Evolutionary conservation across 768 basidiomycete species (phyloP).

Genomic region (Glaciozyma martinii): DNA sequence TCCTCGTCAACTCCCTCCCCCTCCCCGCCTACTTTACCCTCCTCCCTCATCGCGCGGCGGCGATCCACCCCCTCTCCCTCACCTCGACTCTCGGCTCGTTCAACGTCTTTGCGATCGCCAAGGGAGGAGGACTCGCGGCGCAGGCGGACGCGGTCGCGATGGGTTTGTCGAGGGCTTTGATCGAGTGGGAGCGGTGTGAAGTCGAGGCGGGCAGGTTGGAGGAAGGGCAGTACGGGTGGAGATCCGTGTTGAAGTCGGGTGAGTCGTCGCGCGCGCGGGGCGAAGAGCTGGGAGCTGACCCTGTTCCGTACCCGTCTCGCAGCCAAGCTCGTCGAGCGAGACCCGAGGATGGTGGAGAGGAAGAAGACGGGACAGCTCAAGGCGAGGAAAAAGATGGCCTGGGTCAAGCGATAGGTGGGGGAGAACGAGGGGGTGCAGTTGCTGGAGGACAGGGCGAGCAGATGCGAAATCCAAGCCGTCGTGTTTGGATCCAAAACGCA

Average conservation of each 20-base stretch:
- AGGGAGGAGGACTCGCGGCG: conserved; percentile 83
- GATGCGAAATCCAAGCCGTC: not conserved
- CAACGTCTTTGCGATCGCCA: conserved; percentile 60
- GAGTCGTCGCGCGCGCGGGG: no score
- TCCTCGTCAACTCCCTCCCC: conserved; percentile 78
- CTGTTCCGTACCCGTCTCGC: conserved; percentile 5
- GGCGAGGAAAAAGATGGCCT: conserved; percentile 86
- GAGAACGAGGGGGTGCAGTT: no score
- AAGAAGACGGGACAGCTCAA: conserved; percentile 92
- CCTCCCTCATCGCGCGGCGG: conserved; percentile 65
- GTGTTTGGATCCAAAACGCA: no score
- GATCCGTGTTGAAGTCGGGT: conserved; percentile 65
- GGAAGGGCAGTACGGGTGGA: conserved; percentile 60
- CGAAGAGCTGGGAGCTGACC: conserved; percentile 3
- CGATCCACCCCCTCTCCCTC: conserved; percentile 66
- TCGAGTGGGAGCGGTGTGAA: conserved; percentile 28
- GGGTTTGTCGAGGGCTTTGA: conserved; percentile 40
- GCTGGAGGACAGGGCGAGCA: no score
- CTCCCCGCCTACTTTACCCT: conserved; percentile 68
- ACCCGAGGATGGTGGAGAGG: conserved; percentile 95
- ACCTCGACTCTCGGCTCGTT: conserved; percentile 40
- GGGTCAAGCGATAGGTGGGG: conserved; percentile 77
- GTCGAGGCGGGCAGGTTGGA: conserved; percentile 38
- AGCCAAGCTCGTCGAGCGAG: conserved; percentile 80
- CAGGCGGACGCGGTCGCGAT: conserved; percentile 71